Percentiles rank a stretch among this genome's conserved stretches.
Conservation (phyloP, 805 yeast genomes). For the Ascoidea rubescens region DNA sequence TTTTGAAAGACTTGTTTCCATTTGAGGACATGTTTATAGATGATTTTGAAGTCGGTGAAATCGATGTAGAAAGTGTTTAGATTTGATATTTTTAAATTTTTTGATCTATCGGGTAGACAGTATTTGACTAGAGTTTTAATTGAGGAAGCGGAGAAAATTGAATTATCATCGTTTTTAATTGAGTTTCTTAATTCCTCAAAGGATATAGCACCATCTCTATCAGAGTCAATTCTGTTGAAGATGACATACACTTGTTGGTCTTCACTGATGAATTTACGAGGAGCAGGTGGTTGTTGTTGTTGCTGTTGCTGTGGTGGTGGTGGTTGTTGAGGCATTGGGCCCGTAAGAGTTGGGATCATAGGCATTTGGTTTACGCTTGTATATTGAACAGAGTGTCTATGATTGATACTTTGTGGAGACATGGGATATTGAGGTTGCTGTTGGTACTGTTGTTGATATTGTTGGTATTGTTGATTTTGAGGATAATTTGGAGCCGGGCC, state of each 20-base stretch:
- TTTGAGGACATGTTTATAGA: not conserved
- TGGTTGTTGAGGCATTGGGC: not conserved
- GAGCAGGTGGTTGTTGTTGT: not conserved
- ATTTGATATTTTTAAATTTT: not conserved
- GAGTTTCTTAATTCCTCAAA: not conserved
- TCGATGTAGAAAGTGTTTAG: not conserved
- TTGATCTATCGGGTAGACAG: not conserved
- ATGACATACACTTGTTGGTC: not conserved
- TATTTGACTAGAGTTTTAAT: not conserved
- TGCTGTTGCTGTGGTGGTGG: not conserved
- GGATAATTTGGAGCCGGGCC: not conserved
- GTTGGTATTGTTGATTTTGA: not conserved
- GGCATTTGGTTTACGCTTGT: too few species aligned
- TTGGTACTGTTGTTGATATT: not conserved
- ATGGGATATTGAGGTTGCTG: not conserved
- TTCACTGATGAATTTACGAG: not conserved
- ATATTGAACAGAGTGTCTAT: too few species aligned
- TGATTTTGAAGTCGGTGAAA: not conserved
- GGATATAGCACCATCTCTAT: not conserved
- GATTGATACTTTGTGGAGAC: too few species aligned
- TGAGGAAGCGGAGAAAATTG: not conserved
- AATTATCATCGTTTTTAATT: not conserved
- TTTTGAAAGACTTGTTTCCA: slow-evolving; percentile 12
- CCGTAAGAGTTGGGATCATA: not conserved
- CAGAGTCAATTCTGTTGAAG: not conserved